A percentile compares a stretch with the other conserved stretches of the same genome.
phyloP scores from a whole-genome alignment of 306 rosid species.

The Chamaecrista fasciculata region DNA sequence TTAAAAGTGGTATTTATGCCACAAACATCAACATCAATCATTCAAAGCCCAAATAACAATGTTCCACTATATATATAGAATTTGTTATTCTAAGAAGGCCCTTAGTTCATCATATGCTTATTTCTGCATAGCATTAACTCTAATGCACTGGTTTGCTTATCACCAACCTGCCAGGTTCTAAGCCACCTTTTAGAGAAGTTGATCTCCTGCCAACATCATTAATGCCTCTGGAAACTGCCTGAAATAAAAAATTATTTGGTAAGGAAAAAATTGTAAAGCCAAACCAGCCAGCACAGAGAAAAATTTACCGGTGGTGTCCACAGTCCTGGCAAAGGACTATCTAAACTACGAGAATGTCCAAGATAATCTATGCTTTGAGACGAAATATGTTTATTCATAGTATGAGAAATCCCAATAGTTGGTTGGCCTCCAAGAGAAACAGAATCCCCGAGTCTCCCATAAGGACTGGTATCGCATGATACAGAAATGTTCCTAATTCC shows the following conservation, averaged over 20 bases:
- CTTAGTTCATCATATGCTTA: neutral
- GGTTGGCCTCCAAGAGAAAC: constrained; percentile 37
- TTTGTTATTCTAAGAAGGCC: neutral
- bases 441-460: constrained; percentile 49
- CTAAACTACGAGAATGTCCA: constrained; percentile 46
- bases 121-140: constrained; percentile 7
- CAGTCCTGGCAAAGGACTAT: constrained; percentile 50
- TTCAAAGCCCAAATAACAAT: constrained; percentile 15
- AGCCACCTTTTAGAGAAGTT: constrained; percentile 51
- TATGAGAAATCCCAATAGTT: constrained; percentile 36
- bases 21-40: constrained; percentile 16
- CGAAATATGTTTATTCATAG: constrained; percentile 34
- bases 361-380: constrained; percentile 55
- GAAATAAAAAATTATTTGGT: constrained; percentile 35
- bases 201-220: constrained; percentile 52
- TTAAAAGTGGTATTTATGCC: constrained; percentile 12
- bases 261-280: constrained; percentile 11
- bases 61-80: constrained; percentile 6
- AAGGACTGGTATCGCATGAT: constrained; percentile 39
- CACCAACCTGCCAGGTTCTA: constrained; percentile 73
- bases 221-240: constrained; percentile 51
- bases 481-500: constrained; percentile 45
- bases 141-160: constrained; percentile 22
- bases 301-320: constrained; percentile 57
- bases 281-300: constrained; percentile 26